Base-by-base conservation (phyloP, 345 rosid species). In the Lepidium aucheri region DNA sequence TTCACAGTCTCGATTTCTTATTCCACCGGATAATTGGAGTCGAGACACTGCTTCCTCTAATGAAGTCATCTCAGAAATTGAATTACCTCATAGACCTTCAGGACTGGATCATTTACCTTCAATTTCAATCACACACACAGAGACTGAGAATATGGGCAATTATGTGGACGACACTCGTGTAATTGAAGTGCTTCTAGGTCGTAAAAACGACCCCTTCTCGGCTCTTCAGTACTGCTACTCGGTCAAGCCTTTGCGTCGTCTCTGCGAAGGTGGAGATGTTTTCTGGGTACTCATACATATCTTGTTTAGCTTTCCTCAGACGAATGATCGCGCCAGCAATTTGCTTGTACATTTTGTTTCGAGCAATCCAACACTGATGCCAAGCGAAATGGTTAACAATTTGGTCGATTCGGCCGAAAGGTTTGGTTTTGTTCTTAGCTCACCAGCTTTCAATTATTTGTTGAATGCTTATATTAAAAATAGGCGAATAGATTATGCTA, bases 261-360 rank as follows among this genome's bases (percentile, higher is more conserved):
- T 82, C 63, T 59, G 72, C 33, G 46, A 43, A 43, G 60, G 76
- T 53, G 44, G 78, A 2, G 86, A 85, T 80, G 82, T 51, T 69
- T 82, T 74, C 33, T 86, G 80, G 83, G 51, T 54, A 9, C 65
- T 71, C 11, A 64, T 86, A 70, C 91, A 85, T 73, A 78, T 89
- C 51, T 68, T 86, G 56, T 69, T 73, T 20, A 61, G 52, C 24
- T 76, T 70, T 36, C 17, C 52, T 1, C 43, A 72, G 55, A 77
- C 78, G 9, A 41, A 61, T 42, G 41, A 53, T 32, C 51, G 34
- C 5, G 91, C 79, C 32, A 56, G 39, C 28, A 61, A 47, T 65
- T 49, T 84, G 71, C 84, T 89, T 20, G 41, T 75, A 5, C 50
- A 16, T 8, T 74, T 47, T 20, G 72, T 61, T 71, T 62, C 82